Percentiles rank a stretch among this genome's conserved stretches.
Conservation (phyloP, 2,329 filamentous ascomycete genomes). For the Colletotrichum sp. region DNA sequence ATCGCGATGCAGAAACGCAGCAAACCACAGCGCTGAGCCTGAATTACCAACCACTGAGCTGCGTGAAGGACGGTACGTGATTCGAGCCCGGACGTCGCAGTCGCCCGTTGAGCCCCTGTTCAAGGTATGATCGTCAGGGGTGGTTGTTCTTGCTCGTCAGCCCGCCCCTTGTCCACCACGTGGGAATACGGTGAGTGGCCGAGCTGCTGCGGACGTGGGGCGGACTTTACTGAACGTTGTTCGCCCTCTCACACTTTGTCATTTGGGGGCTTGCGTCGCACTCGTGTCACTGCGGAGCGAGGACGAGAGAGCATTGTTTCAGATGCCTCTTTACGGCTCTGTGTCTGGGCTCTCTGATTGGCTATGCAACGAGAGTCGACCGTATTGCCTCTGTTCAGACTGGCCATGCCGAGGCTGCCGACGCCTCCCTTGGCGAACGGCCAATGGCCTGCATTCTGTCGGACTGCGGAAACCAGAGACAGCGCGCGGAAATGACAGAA, state of each 20-base stretch:
- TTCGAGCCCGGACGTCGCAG: background rate
- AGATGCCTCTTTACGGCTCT: conserved; percentile 5
- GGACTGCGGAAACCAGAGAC: background rate
- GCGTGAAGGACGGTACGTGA: background rate
- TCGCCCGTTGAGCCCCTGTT: conserved; percentile 3
- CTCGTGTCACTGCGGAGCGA: conserved; percentile 16
- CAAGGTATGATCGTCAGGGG: conserved; percentile 18
- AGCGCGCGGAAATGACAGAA: background rate
- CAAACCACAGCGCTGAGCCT: background rate
- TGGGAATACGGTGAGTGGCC: conserved; percentile 12
- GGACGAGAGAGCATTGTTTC: conserved; percentile 11
- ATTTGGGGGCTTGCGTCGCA: conserved; percentile 11
- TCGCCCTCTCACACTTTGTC: background rate
- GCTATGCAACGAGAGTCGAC: background rate
- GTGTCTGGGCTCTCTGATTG: background rate
- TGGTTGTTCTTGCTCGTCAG: background rate
- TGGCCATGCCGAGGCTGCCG: conserved; percentile 4
- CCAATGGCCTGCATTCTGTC: background rate
- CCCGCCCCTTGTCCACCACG: conserved; percentile 15
- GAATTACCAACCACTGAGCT: background rate
- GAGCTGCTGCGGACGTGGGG: background rate
- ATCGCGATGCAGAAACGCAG: background rate
- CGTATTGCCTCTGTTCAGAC: background rate
- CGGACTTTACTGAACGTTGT: background rate
- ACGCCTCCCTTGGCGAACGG: background rate